Conservation (phyloP, 352 stramenopile genomes). For the Globisporangium middletonii region DNA sequence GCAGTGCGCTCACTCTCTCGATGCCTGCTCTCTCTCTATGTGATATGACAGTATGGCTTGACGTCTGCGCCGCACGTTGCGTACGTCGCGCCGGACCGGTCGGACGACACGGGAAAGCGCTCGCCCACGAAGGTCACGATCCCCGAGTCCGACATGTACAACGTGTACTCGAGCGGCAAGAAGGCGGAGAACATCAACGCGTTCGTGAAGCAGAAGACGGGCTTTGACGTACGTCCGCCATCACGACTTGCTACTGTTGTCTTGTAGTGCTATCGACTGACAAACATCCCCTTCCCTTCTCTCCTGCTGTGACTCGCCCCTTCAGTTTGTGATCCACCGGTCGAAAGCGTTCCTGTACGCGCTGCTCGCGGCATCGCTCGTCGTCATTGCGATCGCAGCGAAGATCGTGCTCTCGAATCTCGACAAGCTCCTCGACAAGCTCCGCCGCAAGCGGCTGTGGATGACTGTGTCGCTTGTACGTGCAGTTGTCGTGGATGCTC, state of each 20-base stretch:
- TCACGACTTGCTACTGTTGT: background rate
- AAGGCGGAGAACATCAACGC: slow-evolving; percentile 54
- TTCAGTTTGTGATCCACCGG: slow-evolving; percentile 48
- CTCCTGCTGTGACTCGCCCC: background rate
- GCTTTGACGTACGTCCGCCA: slow-evolving; percentile 49
- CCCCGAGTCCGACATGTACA: slow-evolving; percentile 57
- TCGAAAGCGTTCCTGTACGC: slow-evolving; percentile 71
- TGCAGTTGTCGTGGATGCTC: background rate
- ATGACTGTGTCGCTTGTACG: slow-evolving; percentile 79
- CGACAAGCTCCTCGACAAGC: slow-evolving; percentile 59
- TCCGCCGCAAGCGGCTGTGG: slow-evolving; percentile 80
- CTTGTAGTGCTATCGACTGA: background rate
- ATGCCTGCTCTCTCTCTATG: background rate
- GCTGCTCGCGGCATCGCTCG: slow-evolving; percentile 24
- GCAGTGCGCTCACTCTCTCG: background rate
- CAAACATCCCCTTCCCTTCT: background rate
- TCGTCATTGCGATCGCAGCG: slow-evolving; percentile 27
- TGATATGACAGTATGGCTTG: slow-evolving; percentile 49
- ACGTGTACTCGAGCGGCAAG: slow-evolving; percentile 73
- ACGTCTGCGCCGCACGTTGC: slow-evolving; percentile 73
- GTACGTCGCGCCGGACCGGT: slow-evolving; percentile 64
- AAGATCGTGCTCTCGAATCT: slow-evolving; percentile 66
- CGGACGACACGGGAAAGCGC: slow-evolving; percentile 39
- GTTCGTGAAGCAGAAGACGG: slow-evolving; percentile 80
- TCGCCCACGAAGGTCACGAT: slow-evolving; percentile 49